Evolutionary conservation across 805 yeast species (phyloP), one percentile per base, ranked within the genome.

Genomic region (Metschnikowia continentalis): DNA sequence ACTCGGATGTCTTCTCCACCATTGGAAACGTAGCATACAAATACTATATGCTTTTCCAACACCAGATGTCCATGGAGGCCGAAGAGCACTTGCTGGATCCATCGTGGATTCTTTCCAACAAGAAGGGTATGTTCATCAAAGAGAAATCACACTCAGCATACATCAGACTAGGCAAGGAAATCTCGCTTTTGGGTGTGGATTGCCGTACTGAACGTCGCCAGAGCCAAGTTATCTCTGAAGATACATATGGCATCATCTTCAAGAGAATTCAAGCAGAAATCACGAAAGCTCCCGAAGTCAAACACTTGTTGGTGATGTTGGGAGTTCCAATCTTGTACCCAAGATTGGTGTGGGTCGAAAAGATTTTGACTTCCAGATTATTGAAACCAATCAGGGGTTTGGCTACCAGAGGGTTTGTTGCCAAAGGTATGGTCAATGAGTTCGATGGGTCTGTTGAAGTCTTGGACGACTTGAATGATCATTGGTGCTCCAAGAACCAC

Each of bases 251-350:
- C 3, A 51, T 63, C 4, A 73, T 88, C 1, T 92, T 91, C 61
- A 55, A 73, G 14, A 76, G 96, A 23, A 52, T 90, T 35, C 61
- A 69, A 32, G 52, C 67, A 7, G 97, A 90, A 65, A 63, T 88
- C 5, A 61, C 65, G 6, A 66, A 80, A 11, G 74, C 81, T 3
- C 78, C 78, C 5, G 79, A 80, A 23, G 76, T 88, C 40, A 84
- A 86, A 64, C 99, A 92, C 67, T 60, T 92, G 37, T 72, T 88
- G 56, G 81, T 94, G 1, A 76, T 94, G 82, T 74, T 94, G 46
- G 98, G 98, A 41, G 96, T 92, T 13, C 99, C 99, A 2, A 89
- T 94, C 50, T 88, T 94, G 38, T 92, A 92, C 64, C 98, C 99
- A 2, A 78, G 98, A 57, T 74, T 94, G 63, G 97, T 91, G 2